Base-by-base conservation (phyloP, 108 stramenopile species). In the Seminavis robusta region DNA sequence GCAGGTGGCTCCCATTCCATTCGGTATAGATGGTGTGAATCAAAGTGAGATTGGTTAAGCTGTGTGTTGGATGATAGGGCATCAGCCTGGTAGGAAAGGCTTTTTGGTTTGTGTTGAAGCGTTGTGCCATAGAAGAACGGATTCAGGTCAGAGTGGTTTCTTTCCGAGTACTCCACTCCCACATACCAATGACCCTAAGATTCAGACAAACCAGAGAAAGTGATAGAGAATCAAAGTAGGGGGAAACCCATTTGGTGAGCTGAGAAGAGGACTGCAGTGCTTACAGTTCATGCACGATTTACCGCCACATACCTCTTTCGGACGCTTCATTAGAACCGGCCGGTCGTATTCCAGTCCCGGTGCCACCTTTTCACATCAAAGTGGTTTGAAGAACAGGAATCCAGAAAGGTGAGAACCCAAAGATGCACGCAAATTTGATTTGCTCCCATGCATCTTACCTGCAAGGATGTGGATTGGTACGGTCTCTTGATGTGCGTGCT, bases 71-170 rank as follows among this genome's bases (percentile, higher is more conserved):
- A 88, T 0, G 88, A 90, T 9, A 94, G 59, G 8, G 92, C 88
- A 71, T 94, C 92, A 2, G 92, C 78, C 51, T 88, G 86, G 57
- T 94, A 94, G 7, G 85, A 85, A 36, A 80, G 78, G 4, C 54
- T 27, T 42, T 86, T 84, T 3, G 83, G 80, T 56, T 84, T 65
- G 55, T 90, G 89, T 13, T 73, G 64, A 3, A 94, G 59, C 10
- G 73, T 88, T 3, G 87, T 86, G 16, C 92, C 92, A 51, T 94
- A 94, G 56, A 94, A 94, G 81, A 91, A 94, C 17, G 82, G 82
- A 71, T 94, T 94, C 51, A 94, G 55, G 11, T 67, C 64, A 3
- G 78, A 65, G 24, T 73, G 53, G 32, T 59, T 65, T 8, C 10
- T 17, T 11, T 52, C 60, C 32, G 77, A 67, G 58, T 94, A 94